Percentiles rank a stretch among this genome's conserved stretches.
phyloP scores from a whole-genome alignment of 1,284 basidiomycete genomes.

The Puccinia polysora region DNA sequence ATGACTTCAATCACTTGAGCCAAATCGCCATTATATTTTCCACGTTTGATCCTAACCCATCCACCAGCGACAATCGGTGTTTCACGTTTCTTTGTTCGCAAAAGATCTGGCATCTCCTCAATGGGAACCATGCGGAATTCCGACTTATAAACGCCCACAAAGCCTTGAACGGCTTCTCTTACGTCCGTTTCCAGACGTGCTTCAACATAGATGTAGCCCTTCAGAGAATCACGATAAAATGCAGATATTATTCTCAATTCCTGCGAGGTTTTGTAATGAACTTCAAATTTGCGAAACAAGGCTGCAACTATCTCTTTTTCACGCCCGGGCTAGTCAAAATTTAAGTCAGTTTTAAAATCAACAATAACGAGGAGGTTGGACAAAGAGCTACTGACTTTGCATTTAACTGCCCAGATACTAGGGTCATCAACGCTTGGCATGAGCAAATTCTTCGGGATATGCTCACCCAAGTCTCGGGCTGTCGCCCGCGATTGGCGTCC shows the following conservation, averaged over 20 bases:
- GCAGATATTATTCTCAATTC: slow-evolving; percentile 83
- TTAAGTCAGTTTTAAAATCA: not conserved
- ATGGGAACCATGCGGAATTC: slow-evolving; percentile 85
- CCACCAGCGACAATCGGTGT: slow-evolving; percentile 75
- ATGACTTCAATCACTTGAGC: slow-evolving; percentile 91
- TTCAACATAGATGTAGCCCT: slow-evolving; percentile 93
- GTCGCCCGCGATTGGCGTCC: slow-evolving; percentile 51
- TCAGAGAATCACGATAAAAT: slow-evolving; percentile 90
- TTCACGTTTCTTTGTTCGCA: slow-evolving; percentile 93
- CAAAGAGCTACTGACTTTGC: slow-evolving; percentile 66
- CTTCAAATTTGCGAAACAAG: slow-evolving; percentile 85
- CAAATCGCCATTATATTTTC: slow-evolving; percentile 89
- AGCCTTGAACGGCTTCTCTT: slow-evolving; percentile 74
- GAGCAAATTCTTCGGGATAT: slow-evolving; percentile 86
- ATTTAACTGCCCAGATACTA: slow-evolving; percentile 89
- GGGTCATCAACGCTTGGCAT: slow-evolving; percentile 97
- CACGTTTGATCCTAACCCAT: slow-evolving; percentile 92
- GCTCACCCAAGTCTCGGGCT: slow-evolving; percentile 59
- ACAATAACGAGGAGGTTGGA: not conserved
- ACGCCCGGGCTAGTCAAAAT: slow-evolving; percentile 65
- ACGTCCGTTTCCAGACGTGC: slow-evolving; percentile 83
- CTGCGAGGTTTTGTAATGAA: slow-evolving; percentile 62
- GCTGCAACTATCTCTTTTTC: slow-evolving; percentile 90
- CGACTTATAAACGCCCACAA: slow-evolving; percentile 82
- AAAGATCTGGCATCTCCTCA: slow-evolving; percentile 93